A percentile compares a stretch with the other conserved stretches of the same genome.
Conservation (phyloP, 441 rosid genomes). For the Euphorbia corollata region DNA sequence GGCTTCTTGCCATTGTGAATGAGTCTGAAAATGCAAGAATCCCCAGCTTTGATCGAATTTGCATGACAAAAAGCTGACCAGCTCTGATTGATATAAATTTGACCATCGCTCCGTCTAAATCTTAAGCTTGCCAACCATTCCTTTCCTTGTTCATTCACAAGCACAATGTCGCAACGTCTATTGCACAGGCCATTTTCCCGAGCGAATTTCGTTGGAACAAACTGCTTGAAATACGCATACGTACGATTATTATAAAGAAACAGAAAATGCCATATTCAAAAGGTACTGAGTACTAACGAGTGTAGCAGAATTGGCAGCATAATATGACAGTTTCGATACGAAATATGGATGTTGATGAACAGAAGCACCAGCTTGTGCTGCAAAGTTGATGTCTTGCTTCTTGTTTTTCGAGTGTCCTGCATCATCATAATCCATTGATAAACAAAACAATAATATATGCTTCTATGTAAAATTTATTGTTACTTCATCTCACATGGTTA, state of each 20-base stretch:
- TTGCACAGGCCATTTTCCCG: background rate
- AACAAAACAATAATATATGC: background rate
- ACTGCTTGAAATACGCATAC: slow-evolving; percentile 2
- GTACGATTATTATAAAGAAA: background rate
- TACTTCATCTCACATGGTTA: too few species aligned
- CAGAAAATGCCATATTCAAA: background rate
- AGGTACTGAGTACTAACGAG: background rate
- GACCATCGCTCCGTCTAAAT: background rate
- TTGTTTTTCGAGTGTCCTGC: slow-evolving; percentile 10
- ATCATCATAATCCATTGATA: background rate
- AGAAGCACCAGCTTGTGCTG: slow-evolving; percentile 6
- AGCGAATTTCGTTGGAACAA: slow-evolving; percentile 2
- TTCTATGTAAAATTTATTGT: too few species aligned
- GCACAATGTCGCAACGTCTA: slow-evolving; percentile 5
- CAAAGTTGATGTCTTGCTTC: background rate
- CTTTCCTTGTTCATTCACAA: slow-evolving; percentile 14
- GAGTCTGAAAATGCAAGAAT: slow-evolving; percentile 14
- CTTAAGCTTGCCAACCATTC: slow-evolving; percentile 5
- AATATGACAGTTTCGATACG: background rate
- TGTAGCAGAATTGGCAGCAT: background rate
- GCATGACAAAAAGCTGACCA: slow-evolving; percentile 5
- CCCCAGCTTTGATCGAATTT: slow-evolving; percentile 4
- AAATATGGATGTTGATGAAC: slow-evolving; percentile 11
- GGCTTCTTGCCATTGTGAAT: slow-evolving; percentile 7
- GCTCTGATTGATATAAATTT: background rate